Base-by-base conservation (phyloP, 495 filamentous ascomycete species). In the Tuber brumale region DNA sequence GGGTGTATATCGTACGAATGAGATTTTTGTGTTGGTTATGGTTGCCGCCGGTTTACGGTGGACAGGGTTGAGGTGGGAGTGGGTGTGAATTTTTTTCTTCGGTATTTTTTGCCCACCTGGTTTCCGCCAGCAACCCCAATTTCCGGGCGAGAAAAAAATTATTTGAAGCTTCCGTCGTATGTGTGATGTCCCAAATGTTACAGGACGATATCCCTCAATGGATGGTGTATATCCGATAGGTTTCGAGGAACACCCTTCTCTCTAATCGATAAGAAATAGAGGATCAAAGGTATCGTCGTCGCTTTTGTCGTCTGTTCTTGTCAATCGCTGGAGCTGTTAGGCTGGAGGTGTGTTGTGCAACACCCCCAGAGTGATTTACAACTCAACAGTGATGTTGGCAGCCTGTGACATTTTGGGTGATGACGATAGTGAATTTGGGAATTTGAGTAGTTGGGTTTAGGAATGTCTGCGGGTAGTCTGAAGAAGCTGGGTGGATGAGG, bases 361-460 rank as follows among this genome's bases (percentile, higher is more conserved):
- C 76, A 82, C 80, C 80, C 76, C 80, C 80, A 82, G 80, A 82
- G 74, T 66, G 57, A 79, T 81, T 82, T 82, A 82, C 79, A 82
- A 82, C 80, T 82, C 79, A 78, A 79, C 79, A 75, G 79, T 70
- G 78, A 80, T 75, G 80, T 79, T 80, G 51, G 73, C 78, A 79
- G 79, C 75, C 48, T 82, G 80, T 79, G 79, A 82, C 80, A 82
- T 82, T 78, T 79, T 81, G 81, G 75, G 71, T 79, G 74, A 74
- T 81, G 76, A 81, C 80, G 80, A 81, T 79, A 80, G 80, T 81
- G 74, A 72, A 78, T 77, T 75, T 51, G 70, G 71, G 69, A 70
- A 76, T 81, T 57, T 71, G 75, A 74, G 79, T 75, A 79, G 76
- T 39, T 80, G 3, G 48, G 48, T n/a, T 57, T 2, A 14, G 4